These are phyloP conservation scores for Mediolabrus comicus DNA, from an alignment of 108 stramenopile genomes.

Conservation along the genomic window DNA sequence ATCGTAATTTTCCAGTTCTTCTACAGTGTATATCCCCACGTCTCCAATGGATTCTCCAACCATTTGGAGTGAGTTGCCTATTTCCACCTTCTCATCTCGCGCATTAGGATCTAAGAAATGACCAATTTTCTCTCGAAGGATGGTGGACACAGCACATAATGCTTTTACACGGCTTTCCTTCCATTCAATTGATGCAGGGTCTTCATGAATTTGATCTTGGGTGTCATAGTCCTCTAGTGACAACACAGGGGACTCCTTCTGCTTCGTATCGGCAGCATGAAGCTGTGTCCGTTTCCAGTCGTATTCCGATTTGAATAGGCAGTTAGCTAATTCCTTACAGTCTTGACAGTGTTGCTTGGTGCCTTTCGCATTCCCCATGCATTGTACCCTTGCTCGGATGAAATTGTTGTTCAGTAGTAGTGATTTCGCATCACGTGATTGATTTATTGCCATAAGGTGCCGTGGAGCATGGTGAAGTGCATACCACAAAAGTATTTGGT, in stretches of 20 bases:
- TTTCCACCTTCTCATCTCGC: constrained; percentile 18
- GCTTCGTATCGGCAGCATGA: neutral
- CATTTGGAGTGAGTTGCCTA: constrained; percentile 31
- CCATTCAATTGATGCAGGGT: neutral
- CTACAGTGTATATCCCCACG: constrained; percentile 18
- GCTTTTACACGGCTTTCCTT: constrained; percentile 11
- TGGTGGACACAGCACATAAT: constrained; percentile 13
- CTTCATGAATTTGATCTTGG: neutral
- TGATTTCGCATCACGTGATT: constrained; percentile 14
- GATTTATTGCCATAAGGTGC: constrained; percentile 18
- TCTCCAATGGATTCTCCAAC: constrained; percentile 43
- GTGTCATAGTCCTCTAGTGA: constrained; percentile 1
- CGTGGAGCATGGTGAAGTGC: constrained; percentile 18
- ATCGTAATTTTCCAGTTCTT: constrained; percentile 51
- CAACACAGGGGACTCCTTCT: neutral
- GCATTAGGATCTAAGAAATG: constrained; percentile 3
- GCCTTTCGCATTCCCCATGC: constrained; percentile 16
- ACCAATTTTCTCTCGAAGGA: constrained; percentile 15
- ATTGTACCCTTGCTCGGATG: constrained; percentile 18
- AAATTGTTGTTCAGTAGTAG: constrained; percentile 10
- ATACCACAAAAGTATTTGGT: constrained; percentile 22
- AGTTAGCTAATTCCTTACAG: constrained; percentile 14
- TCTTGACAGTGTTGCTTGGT: constrained; percentile 21
- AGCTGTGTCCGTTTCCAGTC: constrained; percentile 11
- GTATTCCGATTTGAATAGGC: neutral